These are phyloP conservation scores for Lentinula sp. DNA, from an alignment of 768 basidiomycete genomes.

Conservation along the genomic window DNA sequence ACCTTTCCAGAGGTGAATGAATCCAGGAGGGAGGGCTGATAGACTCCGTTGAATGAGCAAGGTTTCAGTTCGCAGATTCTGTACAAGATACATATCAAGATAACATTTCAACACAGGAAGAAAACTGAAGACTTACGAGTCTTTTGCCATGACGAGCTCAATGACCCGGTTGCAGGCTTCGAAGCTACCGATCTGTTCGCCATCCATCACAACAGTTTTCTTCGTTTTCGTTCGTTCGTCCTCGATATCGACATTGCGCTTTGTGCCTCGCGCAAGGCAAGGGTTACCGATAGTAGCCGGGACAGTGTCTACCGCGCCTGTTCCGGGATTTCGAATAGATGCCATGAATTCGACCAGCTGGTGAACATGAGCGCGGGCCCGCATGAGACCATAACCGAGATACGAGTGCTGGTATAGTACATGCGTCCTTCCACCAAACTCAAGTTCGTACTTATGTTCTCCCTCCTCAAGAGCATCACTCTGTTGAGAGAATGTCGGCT, in stretches of 20 bases:
- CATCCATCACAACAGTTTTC: constrained; percentile 79
- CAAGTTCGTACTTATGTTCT: constrained; percentile 68
- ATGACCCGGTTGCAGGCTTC: constrained; percentile 81
- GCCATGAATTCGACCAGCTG: constrained; percentile 86
- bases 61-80: constrained; percentile 89
- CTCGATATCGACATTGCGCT: constrained; percentile 57
- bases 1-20: constrained; percentile 83
- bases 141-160: constrained; percentile 90
- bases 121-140: constrained; percentile 55
- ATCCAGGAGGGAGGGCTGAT: constrained; percentile 89
- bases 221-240: constrained; percentile 29
- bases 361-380: constrained; percentile 78
- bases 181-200: constrained; percentile 75
- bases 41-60: constrained; percentile 96
- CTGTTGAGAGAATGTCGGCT: constrained; percentile 48
- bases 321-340: constrained; percentile 27
- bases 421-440: constrained; percentile 51
- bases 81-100: not conserved
- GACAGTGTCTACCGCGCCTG: not conserved
- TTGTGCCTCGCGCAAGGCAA: constrained; percentile 69
- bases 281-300: constrained; percentile 57
- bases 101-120: not conserved
- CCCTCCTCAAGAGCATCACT: constrained; percentile 38
- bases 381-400: constrained; percentile 93
- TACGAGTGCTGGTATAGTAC: constrained; percentile 95